Conservation (phyloP, 306 rosid genomes). For the Vachellia pachyceras region DNA sequence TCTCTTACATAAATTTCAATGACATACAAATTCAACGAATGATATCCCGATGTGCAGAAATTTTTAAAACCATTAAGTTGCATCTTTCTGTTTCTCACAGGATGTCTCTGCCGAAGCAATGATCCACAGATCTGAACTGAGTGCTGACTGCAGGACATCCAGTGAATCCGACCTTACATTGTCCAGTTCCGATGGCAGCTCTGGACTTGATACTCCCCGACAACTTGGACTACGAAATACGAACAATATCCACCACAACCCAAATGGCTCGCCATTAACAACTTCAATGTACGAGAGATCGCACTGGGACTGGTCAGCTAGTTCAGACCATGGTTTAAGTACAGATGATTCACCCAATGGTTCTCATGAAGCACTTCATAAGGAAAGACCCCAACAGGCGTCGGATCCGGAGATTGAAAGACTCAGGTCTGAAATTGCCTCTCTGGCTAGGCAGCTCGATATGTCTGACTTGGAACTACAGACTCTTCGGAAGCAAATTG, state of each 20-base stretch:
- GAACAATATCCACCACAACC: slow-evolving; percentile 45
- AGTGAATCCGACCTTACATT: slow-evolving; percentile 89
- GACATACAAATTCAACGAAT: no score
- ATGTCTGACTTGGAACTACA: slow-evolving; percentile 91
- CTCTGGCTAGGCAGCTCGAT: slow-evolving; percentile 77
- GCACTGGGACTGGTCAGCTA: slow-evolving; percentile 71
- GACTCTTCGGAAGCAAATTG: slow-evolving; percentile 86
- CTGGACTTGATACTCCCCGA: slow-evolving; percentile 79
- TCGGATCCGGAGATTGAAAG: slow-evolving; percentile 64
- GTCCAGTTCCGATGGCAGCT: slow-evolving; percentile 93
- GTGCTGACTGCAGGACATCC: slow-evolving; percentile 61
- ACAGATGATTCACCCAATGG: slow-evolving; percentile 56
- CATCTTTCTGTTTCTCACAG: slow-evolving; percentile 44
- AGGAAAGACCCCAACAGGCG: slow-evolving; percentile 48
- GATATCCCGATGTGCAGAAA: not conserved
- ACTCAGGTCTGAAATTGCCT: slow-evolving; percentile 75
- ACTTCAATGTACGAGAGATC: slow-evolving; percentile 54
- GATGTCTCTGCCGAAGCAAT: slow-evolving; percentile 55
- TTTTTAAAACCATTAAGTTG: slow-evolving; percentile 4
- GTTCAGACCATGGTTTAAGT: slow-evolving; percentile 63
- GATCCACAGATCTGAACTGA: slow-evolving; percentile 51
- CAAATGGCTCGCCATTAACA: slow-evolving; percentile 54
- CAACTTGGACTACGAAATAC: slow-evolving; percentile 56
- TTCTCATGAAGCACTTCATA: slow-evolving; percentile 49
- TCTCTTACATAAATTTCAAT: slow-evolving; percentile 7